These are phyloP conservation scores for Solanum bulbocastanum DNA, from an alignment of 257 asterid species.

Conservation along the genomic window DNA sequence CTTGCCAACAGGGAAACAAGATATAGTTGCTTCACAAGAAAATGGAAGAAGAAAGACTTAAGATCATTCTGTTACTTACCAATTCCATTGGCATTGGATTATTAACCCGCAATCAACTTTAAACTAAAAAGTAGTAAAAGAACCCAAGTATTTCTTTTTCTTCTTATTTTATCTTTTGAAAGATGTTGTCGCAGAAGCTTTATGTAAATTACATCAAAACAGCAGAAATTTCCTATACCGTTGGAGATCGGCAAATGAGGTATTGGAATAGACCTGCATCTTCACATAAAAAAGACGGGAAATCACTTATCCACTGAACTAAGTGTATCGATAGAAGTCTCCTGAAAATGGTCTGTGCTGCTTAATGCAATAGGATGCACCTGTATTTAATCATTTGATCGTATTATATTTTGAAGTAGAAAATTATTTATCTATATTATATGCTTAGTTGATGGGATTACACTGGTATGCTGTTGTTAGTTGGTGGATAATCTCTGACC, in stretches of 20 bases:
- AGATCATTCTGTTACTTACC: background rate
- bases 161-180: background rate
- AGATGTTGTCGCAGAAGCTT: background rate
- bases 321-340: background rate
- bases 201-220: background rate
- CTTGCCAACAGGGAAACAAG: background rate
- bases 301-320: background rate
- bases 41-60: background rate
- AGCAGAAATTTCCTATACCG: background rate
- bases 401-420: background rate
- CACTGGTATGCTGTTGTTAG: background rate
- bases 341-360: background rate
- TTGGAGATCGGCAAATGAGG: background rate
- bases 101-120: background rate
- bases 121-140: background rate
- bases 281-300: background rate
- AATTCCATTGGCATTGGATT: background rate
- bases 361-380: background rate
- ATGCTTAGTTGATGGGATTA: background rate
- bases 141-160: background rate
- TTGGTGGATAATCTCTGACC: background rate
- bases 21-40: background rate
- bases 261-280: background rate
- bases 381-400: background rate
- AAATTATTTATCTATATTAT: background rate